phyloP scores from a whole-genome alignment of 352 stramenopile species.

The Globisporangium camurandrum region DNA sequence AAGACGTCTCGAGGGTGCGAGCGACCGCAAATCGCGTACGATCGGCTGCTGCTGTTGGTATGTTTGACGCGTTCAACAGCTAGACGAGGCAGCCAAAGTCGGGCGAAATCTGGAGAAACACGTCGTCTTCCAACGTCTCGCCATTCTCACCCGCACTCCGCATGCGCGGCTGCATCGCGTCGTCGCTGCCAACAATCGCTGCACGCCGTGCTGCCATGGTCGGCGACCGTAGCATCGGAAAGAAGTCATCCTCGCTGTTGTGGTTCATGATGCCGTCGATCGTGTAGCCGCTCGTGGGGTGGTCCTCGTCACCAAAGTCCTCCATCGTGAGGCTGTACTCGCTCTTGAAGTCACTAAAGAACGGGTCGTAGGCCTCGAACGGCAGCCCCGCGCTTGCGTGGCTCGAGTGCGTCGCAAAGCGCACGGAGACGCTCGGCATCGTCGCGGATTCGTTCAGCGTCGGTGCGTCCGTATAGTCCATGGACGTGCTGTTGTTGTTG shows the following conservation, averaged over 20 bases:
- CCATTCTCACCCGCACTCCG: constrained; percentile 6
- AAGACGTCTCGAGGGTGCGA: no score
- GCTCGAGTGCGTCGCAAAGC: constrained; percentile 23
- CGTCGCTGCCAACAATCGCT: not conserved
- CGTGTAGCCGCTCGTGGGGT: constrained; percentile 37
- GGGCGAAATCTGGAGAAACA: constrained; percentile 80
- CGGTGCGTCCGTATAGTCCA: not conserved
- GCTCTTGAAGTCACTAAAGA: constrained; percentile 34
- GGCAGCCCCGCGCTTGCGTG: constrained; percentile 1
- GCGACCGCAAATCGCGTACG: no score
- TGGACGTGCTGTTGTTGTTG: not conserved
- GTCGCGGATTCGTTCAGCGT: constrained; percentile 4
- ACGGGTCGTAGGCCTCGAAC: constrained; percentile 35
- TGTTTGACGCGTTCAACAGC: no score
- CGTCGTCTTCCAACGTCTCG: constrained; percentile 52
- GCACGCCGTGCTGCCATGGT: constrained; percentile 33
- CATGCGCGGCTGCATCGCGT: constrained; percentile 5
- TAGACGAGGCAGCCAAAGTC: constrained; percentile 80
- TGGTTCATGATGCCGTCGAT: constrained; percentile 31
- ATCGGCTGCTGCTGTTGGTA: no score
- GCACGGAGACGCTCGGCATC: constrained; percentile 16
- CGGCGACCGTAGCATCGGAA: constrained; percentile 34
- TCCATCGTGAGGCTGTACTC: constrained; percentile 39
- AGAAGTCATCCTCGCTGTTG: constrained; percentile 38
- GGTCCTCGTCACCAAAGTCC: constrained; percentile 39